A percentile compares a stretch with the other conserved stretches of the same genome.
These are phyloP conservation scores for Sporisorium graminicola DNA, from an alignment of 1,284 basidiomycete genomes.

Conservation along the genomic window DNA sequence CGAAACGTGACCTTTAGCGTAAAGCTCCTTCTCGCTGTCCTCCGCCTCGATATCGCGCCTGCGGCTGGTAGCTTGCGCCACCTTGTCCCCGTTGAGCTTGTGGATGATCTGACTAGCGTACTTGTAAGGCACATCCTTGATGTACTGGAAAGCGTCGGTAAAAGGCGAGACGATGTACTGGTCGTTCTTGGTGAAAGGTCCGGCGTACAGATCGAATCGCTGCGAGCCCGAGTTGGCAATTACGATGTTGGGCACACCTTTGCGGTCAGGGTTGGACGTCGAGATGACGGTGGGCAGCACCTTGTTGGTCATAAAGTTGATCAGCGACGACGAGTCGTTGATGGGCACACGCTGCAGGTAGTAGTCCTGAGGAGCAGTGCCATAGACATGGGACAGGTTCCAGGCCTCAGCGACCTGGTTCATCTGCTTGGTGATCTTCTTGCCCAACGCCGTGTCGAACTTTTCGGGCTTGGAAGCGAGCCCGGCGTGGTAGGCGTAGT, in stretches of 20 bases:
- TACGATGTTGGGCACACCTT: conserved; percentile 52
- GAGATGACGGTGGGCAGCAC: conserved; percentile 66
- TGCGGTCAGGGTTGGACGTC: conserved; percentile 54
- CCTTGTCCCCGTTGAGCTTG: conserved; percentile 44
- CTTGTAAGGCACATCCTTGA: conserved; percentile 58
- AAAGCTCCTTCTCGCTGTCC: conserved; percentile 31
- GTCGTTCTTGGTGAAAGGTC: conserved; percentile 64
- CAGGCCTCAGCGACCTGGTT: conserved; percentile 52
- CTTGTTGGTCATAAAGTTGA: conserved; percentile 60
- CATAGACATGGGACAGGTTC: conserved; percentile 63
- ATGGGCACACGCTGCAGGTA: conserved; percentile 60
- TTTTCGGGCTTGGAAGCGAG: conserved; percentile 36
- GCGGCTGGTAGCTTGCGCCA: conserved; percentile 21
- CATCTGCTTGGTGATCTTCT: conserved; percentile 56
- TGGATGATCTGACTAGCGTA: conserved; percentile 53
- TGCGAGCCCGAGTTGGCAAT: conserved; percentile 64
- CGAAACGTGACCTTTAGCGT: conserved; percentile 43
- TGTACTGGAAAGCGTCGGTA: conserved; percentile 62
- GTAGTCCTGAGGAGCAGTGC: conserved; percentile 63
- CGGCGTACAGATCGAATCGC: conserved; percentile 63
- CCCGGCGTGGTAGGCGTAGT: conserved; percentile 62
- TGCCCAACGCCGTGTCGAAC: conserved; percentile 57
- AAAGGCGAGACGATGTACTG: conserved; percentile 67
- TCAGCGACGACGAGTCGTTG: conserved; percentile 50
- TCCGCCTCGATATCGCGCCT: conserved; percentile 16